Percentiles rank a stretch among this genome's conserved stretches.
These are phyloP conservation scores for Eremomyces bilateralis DNA, from an alignment of 495 filamentous ascomycete genomes.

Conservation along the genomic window DNA sequence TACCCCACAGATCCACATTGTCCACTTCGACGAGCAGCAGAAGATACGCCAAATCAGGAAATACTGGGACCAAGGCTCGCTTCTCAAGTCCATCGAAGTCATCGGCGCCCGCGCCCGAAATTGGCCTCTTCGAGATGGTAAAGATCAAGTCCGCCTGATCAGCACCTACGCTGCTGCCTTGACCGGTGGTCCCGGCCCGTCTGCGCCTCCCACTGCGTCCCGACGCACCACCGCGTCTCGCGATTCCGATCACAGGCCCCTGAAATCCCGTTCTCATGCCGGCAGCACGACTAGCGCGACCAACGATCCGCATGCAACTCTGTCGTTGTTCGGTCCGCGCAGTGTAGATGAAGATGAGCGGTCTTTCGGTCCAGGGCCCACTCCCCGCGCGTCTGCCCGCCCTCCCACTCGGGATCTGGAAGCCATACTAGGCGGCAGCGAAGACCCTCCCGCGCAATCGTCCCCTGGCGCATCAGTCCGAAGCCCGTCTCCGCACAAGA, in stretches of 20 bases:
- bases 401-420: constrained; percentile 38
- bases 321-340: constrained; percentile 46
- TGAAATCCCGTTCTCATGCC: constrained; percentile 18
- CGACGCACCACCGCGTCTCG: constrained; percentile 25
- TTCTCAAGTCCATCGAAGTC: constrained; percentile 81
- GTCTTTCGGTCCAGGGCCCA: constrained; percentile 20
- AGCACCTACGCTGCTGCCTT: constrained; percentile 13
- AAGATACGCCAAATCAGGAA: constrained; percentile 71
- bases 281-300: constrained; percentile 25
- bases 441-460: constrained; percentile 5
- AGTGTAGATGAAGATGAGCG: constrained; percentile 27
- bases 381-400: constrained; percentile 33
- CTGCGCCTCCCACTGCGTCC: constrained; percentile 2
- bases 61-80: constrained; percentile 85
- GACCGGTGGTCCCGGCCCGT: constrained; percentile 5
- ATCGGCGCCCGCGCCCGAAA: constrained; percentile 73
- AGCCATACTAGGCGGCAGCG: constrained; percentile 35
- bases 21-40: constrained; percentile 51
- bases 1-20: constrained; percentile 55
- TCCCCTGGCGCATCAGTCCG: constrained; percentile 8
- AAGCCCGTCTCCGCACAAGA: constrained; percentile 26
- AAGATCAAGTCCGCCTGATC: constrained; percentile 63
- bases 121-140: constrained; percentile 86
- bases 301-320: constrained; percentile 52
- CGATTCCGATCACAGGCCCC: no score